Percentiles rank a stretch among this genome's conserved stretches.
phyloP scores from a whole-genome alignment of 768 basidiomycete species.

The Mycena maculata region DNA sequence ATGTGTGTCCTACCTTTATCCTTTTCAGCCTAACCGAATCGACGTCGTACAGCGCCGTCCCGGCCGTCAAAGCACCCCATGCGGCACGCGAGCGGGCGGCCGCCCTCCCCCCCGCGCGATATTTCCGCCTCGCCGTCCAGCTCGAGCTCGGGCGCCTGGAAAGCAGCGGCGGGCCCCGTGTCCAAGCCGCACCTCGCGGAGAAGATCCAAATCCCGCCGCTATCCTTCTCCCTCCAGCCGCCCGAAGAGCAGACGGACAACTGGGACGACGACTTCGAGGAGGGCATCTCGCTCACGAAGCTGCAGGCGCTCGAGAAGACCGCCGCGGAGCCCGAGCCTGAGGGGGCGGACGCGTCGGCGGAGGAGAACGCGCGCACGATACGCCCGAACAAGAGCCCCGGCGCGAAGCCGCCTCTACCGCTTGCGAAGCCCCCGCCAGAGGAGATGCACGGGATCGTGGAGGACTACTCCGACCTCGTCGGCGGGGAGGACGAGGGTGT shows the following conservation, averaged over 20 bases:
- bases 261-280: constrained; percentile 99
- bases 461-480: constrained; percentile 92
- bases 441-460: constrained; percentile 76
- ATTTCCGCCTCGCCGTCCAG: constrained; percentile 28
- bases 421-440: constrained; percentile 71
- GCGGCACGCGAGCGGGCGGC: constrained; percentile 53
- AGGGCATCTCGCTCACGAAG: constrained; percentile 89
- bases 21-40: constrained; percentile 26
- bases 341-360: constrained; percentile 58
- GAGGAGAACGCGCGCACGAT: constrained; percentile 89
- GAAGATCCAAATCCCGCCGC: constrained; percentile 71
- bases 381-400: constrained; percentile 79
- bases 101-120: constrained; percentile 58
- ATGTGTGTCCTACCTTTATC: constrained; percentile 59
- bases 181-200: constrained; percentile 53
- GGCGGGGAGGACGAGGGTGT: constrained; percentile 77
- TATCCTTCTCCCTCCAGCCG: constrained; percentile 73
- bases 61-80: constrained; percentile 76
- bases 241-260: constrained; percentile 93
- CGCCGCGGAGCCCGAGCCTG: constrained; percentile 63
- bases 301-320: constrained; percentile 81
- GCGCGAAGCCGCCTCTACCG: constrained; percentile 58
- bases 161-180: constrained; percentile 45
- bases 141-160: constrained; percentile 35
- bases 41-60: constrained; percentile 66